These are phyloP conservation scores for Mycena venus DNA, from an alignment of 768 basidiomycete species.

Conservation along the genomic window DNA sequence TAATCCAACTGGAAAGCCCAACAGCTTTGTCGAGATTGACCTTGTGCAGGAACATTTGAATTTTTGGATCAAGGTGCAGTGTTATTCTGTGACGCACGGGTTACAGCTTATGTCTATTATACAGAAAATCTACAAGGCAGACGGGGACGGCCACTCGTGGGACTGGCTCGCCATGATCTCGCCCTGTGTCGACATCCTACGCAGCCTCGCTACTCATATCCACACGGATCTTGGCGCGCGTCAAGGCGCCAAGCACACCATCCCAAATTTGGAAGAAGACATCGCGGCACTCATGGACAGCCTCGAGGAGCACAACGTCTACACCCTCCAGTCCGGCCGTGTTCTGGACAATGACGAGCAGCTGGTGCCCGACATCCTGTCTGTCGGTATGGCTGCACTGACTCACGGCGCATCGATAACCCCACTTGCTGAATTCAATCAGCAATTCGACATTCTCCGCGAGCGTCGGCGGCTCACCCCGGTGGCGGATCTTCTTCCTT, in stretches of 20 bases:
- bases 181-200: constrained; percentile 40
- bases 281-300: constrained; percentile 41
- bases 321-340: constrained; percentile 33
- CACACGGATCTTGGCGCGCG: constrained; percentile 41
- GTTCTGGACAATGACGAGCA: constrained; percentile 31
- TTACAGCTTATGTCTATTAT: neutral
- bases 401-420: constrained; percentile 14
- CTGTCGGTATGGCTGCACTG: constrained; percentile 23
- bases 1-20: constrained; percentile 39
- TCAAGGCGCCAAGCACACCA: constrained; percentile 47
- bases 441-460: constrained; percentile 24
- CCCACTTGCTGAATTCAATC: constrained; percentile 31
- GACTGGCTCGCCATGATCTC: constrained; percentile 31
- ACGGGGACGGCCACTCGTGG: constrained; percentile 28
- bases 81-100: neutral
- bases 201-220: constrained; percentile 30
- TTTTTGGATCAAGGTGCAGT: constrained; percentile 44
- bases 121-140: constrained; percentile 30
- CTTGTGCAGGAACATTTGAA: constrained; percentile 47
- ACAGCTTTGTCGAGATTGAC: constrained; percentile 43
- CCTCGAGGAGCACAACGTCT: constrained; percentile 38
- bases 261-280: constrained; percentile 43
- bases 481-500: neutral
- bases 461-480: constrained; percentile 23
- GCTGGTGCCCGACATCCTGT: constrained; percentile 32